Percentiles rank a stretch among this genome's conserved stretches.
phyloP scores from a whole-genome alignment of 2,329 filamentous ascomycete species.

The Alternaria infectoria region DNA sequence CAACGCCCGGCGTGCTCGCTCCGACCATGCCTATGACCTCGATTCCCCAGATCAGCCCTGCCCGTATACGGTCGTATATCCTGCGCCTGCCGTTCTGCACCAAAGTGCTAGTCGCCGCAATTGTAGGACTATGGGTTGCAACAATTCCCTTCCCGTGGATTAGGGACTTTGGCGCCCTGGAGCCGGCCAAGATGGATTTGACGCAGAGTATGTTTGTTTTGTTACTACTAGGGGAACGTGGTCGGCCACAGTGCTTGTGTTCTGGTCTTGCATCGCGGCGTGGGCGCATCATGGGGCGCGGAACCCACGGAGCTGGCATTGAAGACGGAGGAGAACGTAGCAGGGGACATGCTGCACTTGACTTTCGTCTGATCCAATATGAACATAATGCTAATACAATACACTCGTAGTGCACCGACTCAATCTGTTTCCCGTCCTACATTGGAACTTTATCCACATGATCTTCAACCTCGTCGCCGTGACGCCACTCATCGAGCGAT shows the following conservation, averaged over 20 bases:
- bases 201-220: conserved; percentile 66
- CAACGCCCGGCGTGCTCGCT: conserved; percentile 15
- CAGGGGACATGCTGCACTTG: neutral
- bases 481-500: conserved; percentile 88
- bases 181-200: conserved; percentile 76
- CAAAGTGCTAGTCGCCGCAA: conserved; percentile 69
- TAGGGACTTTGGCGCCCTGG: conserved; percentile 77
- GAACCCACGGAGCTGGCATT: neutral
- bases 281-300: neutral
- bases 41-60: conserved; percentile 69
- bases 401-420: conserved; percentile 77
- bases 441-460: conserved; percentile 80
- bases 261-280: neutral
- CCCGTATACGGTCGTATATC: conserved; percentile 79
- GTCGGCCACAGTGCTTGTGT: neutral
- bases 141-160: conserved; percentile 75
- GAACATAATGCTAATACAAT: conserved; percentile 18
- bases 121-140: conserved; percentile 72
- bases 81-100: conserved; percentile 89
- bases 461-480: conserved; percentile 80
- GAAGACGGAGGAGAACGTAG: neutral
- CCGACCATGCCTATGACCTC: conserved; percentile 46
- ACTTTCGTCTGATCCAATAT: neutral
- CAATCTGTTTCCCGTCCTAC: conserved; percentile 90
- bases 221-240: neutral